Evolutionary conservation across 495 filamentous ascomycete species (phyloP), one percentile per base, ranked within the genome.

Genomic region (Neurospora sp.): DNA sequence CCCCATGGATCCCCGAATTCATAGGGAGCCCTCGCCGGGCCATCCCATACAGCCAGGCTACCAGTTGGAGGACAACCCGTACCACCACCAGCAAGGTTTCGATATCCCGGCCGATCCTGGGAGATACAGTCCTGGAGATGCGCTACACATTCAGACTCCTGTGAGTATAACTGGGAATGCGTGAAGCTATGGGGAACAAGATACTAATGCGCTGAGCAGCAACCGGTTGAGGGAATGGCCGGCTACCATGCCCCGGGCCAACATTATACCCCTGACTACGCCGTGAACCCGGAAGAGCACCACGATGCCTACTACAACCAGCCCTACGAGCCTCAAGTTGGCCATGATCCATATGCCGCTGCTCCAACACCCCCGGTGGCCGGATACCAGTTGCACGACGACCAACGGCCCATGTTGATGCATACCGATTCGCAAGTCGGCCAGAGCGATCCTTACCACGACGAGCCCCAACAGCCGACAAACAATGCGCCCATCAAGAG

Each of bases 221-320:
- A 95, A 83, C 97, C 94, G 1, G 90, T 94, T 1, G 92, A 94
- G 78, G 90, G 92, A 76, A 82, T 90, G 17, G 87, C 87, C 75
- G 90, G 91, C 20, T 94, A 90, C 74, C 90, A 89, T 75, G 87
- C 92, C 71, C 82, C 83, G 69, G 92, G 90, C 76, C 88, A 90
- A 37, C 74, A 81, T 79, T 84, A 76, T 83, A 84, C 69, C 75
- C 84, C 79, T 72, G 91, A 93, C 37, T 96, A 95, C 79, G 82
- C 89, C 7, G 80, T 98, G 42, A 89, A 93, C 72, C 94, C 94
- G 14, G 88, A 94, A 79, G 90, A 89, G 45, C 93, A 96, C 75
- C 93, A 94, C 76, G 93, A 97, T 80, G 87, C 90, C 59, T 96
- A 97, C 82, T 96, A 92, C 78, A 91, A 89, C 70, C 90, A 89